phyloP scores from a whole-genome alignment of 805 yeast genomes.

The Candida sithepensis region DNA sequence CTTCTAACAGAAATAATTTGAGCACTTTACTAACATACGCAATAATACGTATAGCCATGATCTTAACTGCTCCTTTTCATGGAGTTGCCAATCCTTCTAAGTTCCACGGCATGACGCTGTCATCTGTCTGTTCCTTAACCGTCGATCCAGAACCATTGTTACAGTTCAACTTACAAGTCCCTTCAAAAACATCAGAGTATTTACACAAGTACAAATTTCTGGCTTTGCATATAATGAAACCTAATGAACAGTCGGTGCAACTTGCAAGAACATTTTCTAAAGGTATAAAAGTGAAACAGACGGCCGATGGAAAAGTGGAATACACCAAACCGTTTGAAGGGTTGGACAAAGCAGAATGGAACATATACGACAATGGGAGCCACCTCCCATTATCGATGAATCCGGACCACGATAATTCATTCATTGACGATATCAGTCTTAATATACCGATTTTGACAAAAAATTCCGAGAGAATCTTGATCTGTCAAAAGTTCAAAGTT shows the following conservation, averaged over 20 bases:
- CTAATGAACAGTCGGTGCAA: conserved; percentile 48
- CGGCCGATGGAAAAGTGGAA: conserved; percentile 15
- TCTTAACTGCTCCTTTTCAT: conserved; percentile 47
- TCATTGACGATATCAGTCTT: conserved; percentile 17
- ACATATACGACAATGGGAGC: conserved; percentile 25
- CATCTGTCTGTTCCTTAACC: conserved; percentile 81
- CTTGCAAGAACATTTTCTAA: conserved; percentile 64
- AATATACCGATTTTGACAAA: conserved; percentile 52
- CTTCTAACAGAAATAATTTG: neutral
- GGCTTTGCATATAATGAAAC: conserved; percentile 75
- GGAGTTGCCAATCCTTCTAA: conserved; percentile 19
- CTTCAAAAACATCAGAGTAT: conserved; percentile 72
- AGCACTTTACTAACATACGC: conserved; percentile 35
- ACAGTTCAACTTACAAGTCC: conserved; percentile 83
- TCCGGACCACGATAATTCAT: conserved; percentile 9
- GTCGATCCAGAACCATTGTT: conserved; percentile 73
- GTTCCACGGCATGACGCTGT: conserved; percentile 75
- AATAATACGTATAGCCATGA: conserved; percentile 41
- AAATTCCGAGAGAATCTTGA: conserved; percentile 55
- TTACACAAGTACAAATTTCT: conserved; percentile 56
- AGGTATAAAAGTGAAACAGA: conserved; percentile 47
- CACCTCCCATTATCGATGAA: conserved; percentile 12
- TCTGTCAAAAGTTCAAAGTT: conserved; percentile 53
- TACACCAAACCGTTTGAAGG: conserved; percentile 53
- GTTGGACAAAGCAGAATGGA: conserved; percentile 35